Evolutionary conservation across 352 stramenopile species (phyloP).

Genomic region (Phytophthora hybrid): DNA sequence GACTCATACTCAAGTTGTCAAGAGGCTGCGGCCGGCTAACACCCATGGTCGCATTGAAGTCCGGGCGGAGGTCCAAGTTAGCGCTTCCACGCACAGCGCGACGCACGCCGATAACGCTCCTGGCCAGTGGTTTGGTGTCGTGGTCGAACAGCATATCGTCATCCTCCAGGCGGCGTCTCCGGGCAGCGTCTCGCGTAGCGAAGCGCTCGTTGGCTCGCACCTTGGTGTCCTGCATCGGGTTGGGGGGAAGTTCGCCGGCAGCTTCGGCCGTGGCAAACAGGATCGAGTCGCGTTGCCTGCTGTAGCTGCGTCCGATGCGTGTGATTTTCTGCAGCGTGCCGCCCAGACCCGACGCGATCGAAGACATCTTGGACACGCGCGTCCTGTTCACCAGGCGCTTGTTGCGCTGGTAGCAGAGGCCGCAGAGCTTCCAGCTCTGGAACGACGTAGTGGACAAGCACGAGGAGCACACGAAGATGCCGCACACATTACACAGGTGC

Average conservation of each 20-base stretch:
- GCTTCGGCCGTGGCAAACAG: slow-evolving; percentile 47
- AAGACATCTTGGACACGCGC: slow-evolving; percentile 60
- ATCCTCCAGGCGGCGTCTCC: slow-evolving; percentile 41
- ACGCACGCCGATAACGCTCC: slow-evolving; percentile 43
- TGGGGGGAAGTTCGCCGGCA: slow-evolving; percentile 36
- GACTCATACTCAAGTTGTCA: slow-evolving; percentile 39
- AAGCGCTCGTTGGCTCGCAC: slow-evolving; percentile 29
- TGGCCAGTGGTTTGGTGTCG: slow-evolving; percentile 43
- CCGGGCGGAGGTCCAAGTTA: slow-evolving; percentile 17
- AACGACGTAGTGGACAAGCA: slow-evolving; percentile 73
- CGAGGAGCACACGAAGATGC: slow-evolving; percentile 65
- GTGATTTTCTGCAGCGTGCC: slow-evolving; percentile 47
- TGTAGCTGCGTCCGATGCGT: slow-evolving; percentile 47
- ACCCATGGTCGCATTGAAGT: slow-evolving; percentile 30
- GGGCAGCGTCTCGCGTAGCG: slow-evolving; percentile 5
- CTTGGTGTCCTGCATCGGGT: slow-evolving; percentile 46
- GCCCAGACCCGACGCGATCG: slow-evolving; percentile 45
- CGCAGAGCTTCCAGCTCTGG: slow-evolving; percentile 69
- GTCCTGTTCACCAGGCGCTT: slow-evolving; percentile 66
- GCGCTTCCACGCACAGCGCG: slow-evolving; percentile 28
- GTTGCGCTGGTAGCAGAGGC: slow-evolving; percentile 70
- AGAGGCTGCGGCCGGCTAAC: slow-evolving; percentile 20
- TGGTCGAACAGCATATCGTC: slow-evolving; percentile 40
- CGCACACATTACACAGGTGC: slow-evolving; percentile 70
- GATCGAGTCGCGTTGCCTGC: slow-evolving; percentile 50